Conservation (phyloP, 106 monocot species). For the Dendrobium huoshanense region DNA sequence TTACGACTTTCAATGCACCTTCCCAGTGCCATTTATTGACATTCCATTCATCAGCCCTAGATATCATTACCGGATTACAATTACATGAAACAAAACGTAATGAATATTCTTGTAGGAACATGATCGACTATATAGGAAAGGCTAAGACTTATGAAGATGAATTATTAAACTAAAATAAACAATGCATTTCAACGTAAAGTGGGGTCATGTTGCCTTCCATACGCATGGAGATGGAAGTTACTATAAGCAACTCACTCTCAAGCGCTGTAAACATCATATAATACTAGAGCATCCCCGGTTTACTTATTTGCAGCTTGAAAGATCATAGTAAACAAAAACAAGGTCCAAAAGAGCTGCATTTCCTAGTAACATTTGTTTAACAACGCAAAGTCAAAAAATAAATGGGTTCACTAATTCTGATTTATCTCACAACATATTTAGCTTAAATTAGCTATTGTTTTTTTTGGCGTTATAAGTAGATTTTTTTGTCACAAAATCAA, state of each 20-base stretch:
- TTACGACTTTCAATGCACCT: constrained; percentile 78
- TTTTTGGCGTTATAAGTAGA: background rate
- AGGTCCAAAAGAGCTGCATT: background rate
- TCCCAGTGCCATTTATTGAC: constrained; percentile 99
- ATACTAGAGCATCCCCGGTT: background rate
- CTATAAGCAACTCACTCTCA: background rate
- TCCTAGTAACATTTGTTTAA: background rate
- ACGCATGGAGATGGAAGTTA: background rate
- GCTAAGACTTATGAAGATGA: background rate
- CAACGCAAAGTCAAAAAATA: background rate
- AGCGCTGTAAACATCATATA: background rate
- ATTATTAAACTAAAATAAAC: background rate
- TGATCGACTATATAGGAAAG: background rate
- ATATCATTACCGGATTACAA: constrained; percentile 10
- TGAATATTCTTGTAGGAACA: background rate
- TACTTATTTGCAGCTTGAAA: background rate
- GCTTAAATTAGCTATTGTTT: background rate
- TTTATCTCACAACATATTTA: background rate
- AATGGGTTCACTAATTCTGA: background rate
- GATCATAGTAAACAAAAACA: background rate
- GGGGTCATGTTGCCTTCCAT: background rate
- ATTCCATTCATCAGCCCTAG: constrained; percentile 99
- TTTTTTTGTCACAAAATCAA: background rate
- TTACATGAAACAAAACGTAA: background rate
- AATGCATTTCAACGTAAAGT: background rate